phyloP scores from a whole-genome alignment of 164 flowering plant species.

The Liquidambar formosana region DNA sequence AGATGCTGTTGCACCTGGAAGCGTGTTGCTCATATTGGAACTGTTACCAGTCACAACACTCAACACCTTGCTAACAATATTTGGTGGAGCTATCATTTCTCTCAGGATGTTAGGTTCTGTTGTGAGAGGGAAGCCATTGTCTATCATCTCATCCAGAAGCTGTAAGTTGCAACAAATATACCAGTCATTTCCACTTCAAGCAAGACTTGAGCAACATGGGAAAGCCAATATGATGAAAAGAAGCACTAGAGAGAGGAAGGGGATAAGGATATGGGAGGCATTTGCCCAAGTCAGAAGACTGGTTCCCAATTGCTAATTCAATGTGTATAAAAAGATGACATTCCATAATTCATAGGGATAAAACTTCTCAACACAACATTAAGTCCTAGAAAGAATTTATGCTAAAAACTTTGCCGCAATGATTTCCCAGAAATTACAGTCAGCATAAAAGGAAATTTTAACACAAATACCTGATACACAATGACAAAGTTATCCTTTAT shows the following conservation, averaged over 20 bases:
- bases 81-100: slow-evolving; percentile 98
- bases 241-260: background rate
- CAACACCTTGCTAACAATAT: slow-evolving; percentile 83
- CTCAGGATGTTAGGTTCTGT: slow-evolving; percentile 91
- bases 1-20: slow-evolving; percentile 88
- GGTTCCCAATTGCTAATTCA: too few species aligned
- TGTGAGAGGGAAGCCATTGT: slow-evolving; percentile 97
- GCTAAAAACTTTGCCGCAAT: background rate
- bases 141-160: slow-evolving; percentile 99
- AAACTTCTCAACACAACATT: too few species aligned
- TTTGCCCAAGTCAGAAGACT: background rate
- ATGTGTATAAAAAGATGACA: too few species aligned
- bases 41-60: slow-evolving; percentile 94
- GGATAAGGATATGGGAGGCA: background rate
- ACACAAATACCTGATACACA: slow-evolving; percentile 83
- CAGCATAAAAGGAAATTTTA: background rate
- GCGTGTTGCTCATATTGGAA: slow-evolving; percentile 86
- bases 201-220: too few species aligned
- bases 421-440: background rate
- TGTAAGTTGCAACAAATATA: slow-evolving; percentile 41
- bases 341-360: too few species aligned
- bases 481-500: slow-evolving; percentile 95
- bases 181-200: background rate
- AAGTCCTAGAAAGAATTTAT: too few species aligned
- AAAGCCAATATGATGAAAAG: background rate